Percentiles rank a stretch among this genome's conserved stretches.
These are phyloP conservation scores for Houttuynia cordata DNA, from an alignment of 164 flowering plant species.

Conservation along the genomic window DNA sequence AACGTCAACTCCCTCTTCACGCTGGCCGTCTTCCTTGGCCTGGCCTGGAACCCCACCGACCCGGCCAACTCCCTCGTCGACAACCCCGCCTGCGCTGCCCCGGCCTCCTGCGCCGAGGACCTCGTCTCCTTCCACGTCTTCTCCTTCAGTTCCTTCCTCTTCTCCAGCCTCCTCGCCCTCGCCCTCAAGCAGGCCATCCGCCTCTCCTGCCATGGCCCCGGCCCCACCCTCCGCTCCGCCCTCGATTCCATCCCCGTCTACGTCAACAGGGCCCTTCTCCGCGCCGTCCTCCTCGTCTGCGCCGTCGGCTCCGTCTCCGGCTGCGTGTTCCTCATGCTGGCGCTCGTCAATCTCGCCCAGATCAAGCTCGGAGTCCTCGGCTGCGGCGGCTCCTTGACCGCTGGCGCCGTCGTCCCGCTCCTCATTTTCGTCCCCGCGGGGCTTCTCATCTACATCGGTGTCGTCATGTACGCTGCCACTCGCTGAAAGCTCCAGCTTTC, in stretches of 20 bases:
- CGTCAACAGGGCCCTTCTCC: slow-evolving; percentile 32
- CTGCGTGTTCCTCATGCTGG: slow-evolving; percentile 61
- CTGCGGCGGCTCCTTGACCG: slow-evolving; percentile 35
- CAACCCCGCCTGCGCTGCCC: slow-evolving; percentile 28
- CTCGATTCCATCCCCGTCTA: slow-evolving; percentile 14
- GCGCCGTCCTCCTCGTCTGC: slow-evolving; percentile 43
- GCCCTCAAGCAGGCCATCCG: slow-evolving; percentile 62
- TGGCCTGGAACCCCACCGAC: slow-evolving; percentile 53
- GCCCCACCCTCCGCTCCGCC: background rate
- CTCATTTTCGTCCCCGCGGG: slow-evolving; percentile 54
- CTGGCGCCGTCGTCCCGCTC: slow-evolving; percentile 53
- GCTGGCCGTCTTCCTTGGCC: slow-evolving; percentile 71
- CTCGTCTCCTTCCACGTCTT: slow-evolving; percentile 64
- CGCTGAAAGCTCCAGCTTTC: background rate
- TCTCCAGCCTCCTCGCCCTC: slow-evolving; percentile 73
- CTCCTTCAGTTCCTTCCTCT: slow-evolving; percentile 83
- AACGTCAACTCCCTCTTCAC: slow-evolving; percentile 88
- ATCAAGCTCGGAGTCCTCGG: slow-evolving; percentile 62
- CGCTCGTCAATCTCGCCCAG: slow-evolving; percentile 64
- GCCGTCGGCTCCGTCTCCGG: slow-evolving; percentile 64
- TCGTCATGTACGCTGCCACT: slow-evolving; percentile 43
- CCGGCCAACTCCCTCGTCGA: slow-evolving; percentile 23
- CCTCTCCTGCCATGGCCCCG: slow-evolving; percentile 1
- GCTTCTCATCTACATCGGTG: slow-evolving; percentile 37
- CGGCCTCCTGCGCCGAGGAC: slow-evolving; percentile 21